phyloP scores from a whole-genome alignment of 495 filamentous ascomycete genomes.

The Parachaetomium inaequale region DNA sequence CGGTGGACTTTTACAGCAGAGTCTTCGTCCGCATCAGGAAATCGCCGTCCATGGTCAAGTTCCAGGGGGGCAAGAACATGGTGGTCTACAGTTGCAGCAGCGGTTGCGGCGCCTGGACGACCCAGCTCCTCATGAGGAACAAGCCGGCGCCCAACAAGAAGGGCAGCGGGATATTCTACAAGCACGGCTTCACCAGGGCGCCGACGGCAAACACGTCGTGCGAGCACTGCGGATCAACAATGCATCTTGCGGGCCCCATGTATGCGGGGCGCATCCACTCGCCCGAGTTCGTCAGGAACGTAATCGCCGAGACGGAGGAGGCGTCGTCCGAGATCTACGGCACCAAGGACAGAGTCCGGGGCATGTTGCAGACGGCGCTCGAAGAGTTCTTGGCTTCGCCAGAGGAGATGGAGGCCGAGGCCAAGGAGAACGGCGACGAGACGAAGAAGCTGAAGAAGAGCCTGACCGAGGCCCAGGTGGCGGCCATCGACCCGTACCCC shows the following conservation, averaged over 20 bases:
- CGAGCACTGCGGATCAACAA: conserved; percentile 79
- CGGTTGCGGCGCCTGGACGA: conserved; percentile 85
- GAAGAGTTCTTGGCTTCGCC: conserved; percentile 58
- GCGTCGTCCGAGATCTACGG: conserved; percentile 63
- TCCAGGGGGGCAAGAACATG: conserved; percentile 85
- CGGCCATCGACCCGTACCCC: conserved; percentile 63
- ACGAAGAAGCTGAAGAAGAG: conserved; percentile 28
- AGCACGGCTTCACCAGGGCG: conserved; percentile 66
- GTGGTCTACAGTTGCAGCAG: conserved; percentile 83
- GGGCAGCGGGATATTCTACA: conserved; percentile 63
- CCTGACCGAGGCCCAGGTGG: conserved; percentile 49
- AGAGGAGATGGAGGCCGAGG: conserved; percentile 26
- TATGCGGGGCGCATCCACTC: conserved; percentile 89
- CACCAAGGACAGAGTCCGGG: conserved; percentile 75
- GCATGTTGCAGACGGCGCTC: conserved; percentile 84
- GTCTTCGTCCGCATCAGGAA: conserved; percentile 80
- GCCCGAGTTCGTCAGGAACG: conserved; percentile 67
- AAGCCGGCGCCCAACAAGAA: conserved; percentile 62
- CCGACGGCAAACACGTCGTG: conserved; percentile 62
- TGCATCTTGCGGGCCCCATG: conserved; percentile 89
- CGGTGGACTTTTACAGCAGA: conserved; percentile 92
- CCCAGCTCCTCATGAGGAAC: conserved; percentile 67
- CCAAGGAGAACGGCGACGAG: conserved; percentile 17
- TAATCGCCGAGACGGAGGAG: conserved; percentile 64
- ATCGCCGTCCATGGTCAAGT: conserved; percentile 81